Percentiles rank a stretch among this genome's conserved stretches.
Evolutionary conservation across 768 basidiomycete species (phyloP).

Genomic region (Antrodiella citrinella): DNA sequence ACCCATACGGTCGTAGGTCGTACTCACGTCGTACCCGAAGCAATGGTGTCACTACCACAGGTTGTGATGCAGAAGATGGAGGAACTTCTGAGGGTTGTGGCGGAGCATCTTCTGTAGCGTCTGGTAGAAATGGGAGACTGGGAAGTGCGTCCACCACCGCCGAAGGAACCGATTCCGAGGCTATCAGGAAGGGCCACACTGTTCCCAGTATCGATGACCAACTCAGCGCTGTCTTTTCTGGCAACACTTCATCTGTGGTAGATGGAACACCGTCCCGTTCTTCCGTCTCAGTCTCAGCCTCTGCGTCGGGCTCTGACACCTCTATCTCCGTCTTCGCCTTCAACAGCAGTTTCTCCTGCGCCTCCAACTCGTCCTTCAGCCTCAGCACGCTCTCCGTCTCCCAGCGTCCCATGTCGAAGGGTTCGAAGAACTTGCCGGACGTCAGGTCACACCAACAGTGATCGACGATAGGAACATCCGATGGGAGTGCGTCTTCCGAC

Average conservation of each 20-base stretch:
- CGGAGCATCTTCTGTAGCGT: too few relatives aligned
- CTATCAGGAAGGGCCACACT: background rate
- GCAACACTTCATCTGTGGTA: too few relatives aligned
- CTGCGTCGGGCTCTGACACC: background rate
- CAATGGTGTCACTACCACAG: too few relatives aligned
- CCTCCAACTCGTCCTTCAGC: constrained; percentile 28
- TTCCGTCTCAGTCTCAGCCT: too few relatives aligned
- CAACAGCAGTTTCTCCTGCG: constrained; percentile 14
- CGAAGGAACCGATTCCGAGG: background rate
- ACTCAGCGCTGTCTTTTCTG: too few relatives aligned
- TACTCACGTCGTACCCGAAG: constrained; percentile 41
- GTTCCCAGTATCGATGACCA: background rate
- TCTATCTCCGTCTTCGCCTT: constrained; percentile 2
- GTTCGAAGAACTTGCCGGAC: constrained; percentile 58
- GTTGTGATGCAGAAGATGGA: too few relatives aligned
- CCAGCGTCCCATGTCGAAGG: constrained; percentile 72
- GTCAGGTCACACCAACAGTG: constrained; percentile 81
- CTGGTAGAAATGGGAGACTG: too few relatives aligned
- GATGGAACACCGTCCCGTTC: too few relatives aligned
- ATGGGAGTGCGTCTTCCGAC: constrained; percentile 36
- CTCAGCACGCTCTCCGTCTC: constrained; percentile 56
- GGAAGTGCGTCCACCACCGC: background rate
- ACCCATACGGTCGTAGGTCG: constrained; percentile 65
- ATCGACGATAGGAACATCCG: constrained; percentile 59
- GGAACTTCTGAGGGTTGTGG: too few relatives aligned